Conservation (phyloP, 2,329 filamentous ascomycete genomes). For the Talaromyces verruculosus region DNA sequence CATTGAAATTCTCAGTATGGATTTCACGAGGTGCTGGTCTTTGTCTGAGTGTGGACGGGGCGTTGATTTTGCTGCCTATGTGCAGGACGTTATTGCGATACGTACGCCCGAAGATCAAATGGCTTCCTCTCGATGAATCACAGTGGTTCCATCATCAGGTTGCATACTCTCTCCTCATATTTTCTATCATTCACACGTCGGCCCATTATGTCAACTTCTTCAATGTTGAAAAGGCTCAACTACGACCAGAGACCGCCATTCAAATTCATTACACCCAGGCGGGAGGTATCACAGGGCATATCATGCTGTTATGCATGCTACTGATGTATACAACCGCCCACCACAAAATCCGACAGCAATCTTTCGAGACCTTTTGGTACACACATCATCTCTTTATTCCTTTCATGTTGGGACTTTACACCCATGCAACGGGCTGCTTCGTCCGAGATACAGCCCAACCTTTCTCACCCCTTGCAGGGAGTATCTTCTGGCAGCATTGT, state of each 20-base stretch:
- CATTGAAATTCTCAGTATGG: slow-evolving; percentile 86
- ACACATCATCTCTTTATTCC: slow-evolving; percentile 98
- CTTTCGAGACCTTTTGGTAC: slow-evolving; percentile 99
- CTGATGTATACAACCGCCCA: slow-evolving; percentile 97
- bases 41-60: slow-evolving; percentile 77
- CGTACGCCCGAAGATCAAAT: slow-evolving; percentile 81
- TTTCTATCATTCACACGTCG: slow-evolving; percentile 71
- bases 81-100: slow-evolving; percentile 86
- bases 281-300: slow-evolving; percentile 89
- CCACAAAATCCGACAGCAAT: slow-evolving; percentile 89
- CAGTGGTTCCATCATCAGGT: slow-evolving; percentile 96
- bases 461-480: slow-evolving; percentile 80
- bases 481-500: slow-evolving; percentile 85
- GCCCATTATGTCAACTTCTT: slow-evolving; percentile 98
- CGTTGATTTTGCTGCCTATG: slow-evolving; percentile 89
- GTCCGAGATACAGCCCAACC: slow-evolving; percentile 75
- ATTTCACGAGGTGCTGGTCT: slow-evolving; percentile 90
- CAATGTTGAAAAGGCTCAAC: slow-evolving; percentile 83
- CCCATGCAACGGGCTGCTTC: slow-evolving; percentile 93
- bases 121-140: slow-evolving; percentile 91
- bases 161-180: slow-evolving; percentile 84
- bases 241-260: slow-evolving; percentile 75
- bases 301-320: slow-evolving; percentile 99
- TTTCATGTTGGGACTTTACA: slow-evolving; percentile 90
- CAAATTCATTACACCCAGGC: slow-evolving; percentile 89